phyloP scores from a whole-genome alignment of 2,329 filamentous ascomycete species.

The Xylariaceae sp. region DNA sequence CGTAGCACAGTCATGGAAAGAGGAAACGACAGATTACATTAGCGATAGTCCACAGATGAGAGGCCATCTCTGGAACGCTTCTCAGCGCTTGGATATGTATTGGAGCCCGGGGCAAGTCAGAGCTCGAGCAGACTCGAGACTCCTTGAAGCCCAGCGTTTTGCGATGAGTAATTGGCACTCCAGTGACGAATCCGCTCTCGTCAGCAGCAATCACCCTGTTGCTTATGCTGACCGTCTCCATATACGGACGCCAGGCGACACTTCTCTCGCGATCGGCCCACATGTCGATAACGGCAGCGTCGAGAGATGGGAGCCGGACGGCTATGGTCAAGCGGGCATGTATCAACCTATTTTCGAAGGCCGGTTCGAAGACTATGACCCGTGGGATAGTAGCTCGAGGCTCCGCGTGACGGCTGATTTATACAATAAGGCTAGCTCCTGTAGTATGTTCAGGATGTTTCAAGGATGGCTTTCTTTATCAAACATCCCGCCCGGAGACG shows the following conservation, averaged over 20 bases:
- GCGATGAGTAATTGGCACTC: conserved; percentile 63
- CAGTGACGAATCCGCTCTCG: conserved; percentile 44
- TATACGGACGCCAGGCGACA: conserved; percentile 68
- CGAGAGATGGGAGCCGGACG: conserved; percentile 70
- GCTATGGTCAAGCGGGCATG: conserved; percentile 64
- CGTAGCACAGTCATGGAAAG: conserved; percentile 63
- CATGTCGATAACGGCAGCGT: conserved; percentile 74
- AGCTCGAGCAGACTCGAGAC: conserved; percentile 62
- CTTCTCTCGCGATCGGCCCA: conserved; percentile 65
- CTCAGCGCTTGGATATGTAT: conserved; percentile 71
- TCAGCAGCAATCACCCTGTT: conserved; percentile 55
- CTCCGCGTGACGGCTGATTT: conserved; percentile 68
- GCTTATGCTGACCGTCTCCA: conserved; percentile 70
- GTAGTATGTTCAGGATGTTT: conserved; percentile 81
- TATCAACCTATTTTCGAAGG: conserved; percentile 75
- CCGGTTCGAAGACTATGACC: conserved; percentile 75
- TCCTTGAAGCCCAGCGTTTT: conserved; percentile 60
- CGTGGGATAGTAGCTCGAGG: conserved; percentile 73
- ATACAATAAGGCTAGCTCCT: conserved; percentile 79
- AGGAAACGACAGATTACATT: conserved; percentile 64
- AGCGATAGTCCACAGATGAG: conserved; percentile 56
- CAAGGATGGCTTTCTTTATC: conserved; percentile 89
- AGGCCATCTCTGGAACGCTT: conserved; percentile 61
- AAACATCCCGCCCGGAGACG: conserved; percentile 66
- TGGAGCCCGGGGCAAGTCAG: conserved; percentile 68